Conservation (phyloP, 495 filamentous ascomycete species). For the Halenospora varia region DNA sequence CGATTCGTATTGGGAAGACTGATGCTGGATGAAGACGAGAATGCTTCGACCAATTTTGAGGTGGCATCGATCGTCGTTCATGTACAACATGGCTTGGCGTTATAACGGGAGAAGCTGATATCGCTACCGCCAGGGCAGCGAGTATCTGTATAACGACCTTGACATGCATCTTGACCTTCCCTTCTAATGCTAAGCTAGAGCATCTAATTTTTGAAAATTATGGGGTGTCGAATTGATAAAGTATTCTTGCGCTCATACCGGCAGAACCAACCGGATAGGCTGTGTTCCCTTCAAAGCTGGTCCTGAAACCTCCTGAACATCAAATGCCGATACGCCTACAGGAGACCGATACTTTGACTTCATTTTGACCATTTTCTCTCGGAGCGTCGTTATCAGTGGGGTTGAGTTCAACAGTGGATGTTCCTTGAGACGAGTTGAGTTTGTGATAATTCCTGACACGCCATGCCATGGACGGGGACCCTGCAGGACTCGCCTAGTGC, state of each 20-base stretch:
- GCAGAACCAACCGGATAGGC: background rate
- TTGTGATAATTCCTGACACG: conserved; percentile 5
- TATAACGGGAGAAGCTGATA: conserved; percentile 6
- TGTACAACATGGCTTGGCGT: conserved; percentile 18
- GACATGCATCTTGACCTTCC: conserved; percentile 17
- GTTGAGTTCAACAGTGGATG: background rate
- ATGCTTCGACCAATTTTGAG: conserved; percentile 19
- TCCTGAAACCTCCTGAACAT: conserved; percentile 13
- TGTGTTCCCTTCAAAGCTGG: background rate
- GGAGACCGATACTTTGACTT: conserved; percentile 10
- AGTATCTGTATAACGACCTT: conserved; percentile 15
- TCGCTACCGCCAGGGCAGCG: conserved; percentile 24
- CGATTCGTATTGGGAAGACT: conserved; percentile 51
- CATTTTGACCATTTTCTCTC: conserved; percentile 6
- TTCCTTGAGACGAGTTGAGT: conserved; percentile 15
- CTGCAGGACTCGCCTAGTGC: conserved; percentile 1
- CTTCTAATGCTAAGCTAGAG: conserved; percentile 13
- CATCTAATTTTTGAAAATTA: conserved; percentile 6
- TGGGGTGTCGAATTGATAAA: conserved; percentile 9
- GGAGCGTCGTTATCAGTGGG: conserved; percentile 4
- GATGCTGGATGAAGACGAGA: conserved; percentile 21
- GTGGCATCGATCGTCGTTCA: conserved; percentile 14
- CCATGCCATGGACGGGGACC: conserved; percentile 7
- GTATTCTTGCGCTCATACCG: conserved; percentile 1
- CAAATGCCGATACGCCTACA: conserved; percentile 9